Evolutionary conservation across 306 rosid species (phyloP).

Genomic region (Vicia faba): DNA sequence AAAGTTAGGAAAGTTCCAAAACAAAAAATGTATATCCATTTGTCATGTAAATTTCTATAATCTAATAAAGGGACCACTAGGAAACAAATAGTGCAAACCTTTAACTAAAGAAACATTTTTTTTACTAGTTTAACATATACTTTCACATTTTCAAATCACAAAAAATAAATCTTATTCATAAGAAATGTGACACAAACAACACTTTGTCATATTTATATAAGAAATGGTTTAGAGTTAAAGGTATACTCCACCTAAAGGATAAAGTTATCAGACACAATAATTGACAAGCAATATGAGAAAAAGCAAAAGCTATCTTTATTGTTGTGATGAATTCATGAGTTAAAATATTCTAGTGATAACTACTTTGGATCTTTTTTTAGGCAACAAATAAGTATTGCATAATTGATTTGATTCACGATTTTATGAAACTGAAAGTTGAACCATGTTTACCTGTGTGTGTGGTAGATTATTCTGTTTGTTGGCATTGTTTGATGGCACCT

Average conservation of each 20-base stretch:
- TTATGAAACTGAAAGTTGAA: slow-evolving; percentile 9
- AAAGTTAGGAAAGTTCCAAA: slow-evolving; percentile 7
- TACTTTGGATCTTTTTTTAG: background rate
- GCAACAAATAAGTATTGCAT: background rate
- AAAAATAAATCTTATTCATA: background rate
- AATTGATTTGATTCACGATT: background rate
- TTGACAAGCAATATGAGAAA: slow-evolving; percentile 4
- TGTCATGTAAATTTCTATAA: no score
- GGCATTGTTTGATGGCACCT: slow-evolving; percentile 65
- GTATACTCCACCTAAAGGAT: background rate
- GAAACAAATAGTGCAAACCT: background rate
- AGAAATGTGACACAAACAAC: background rate
- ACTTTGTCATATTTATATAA: background rate
- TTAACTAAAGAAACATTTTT: background rate
- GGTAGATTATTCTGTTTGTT: slow-evolving; percentile 37
- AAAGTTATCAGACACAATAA: slow-evolving; percentile 13
- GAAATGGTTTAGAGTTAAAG: slow-evolving; percentile 22
- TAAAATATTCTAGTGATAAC: slow-evolving; percentile 13
- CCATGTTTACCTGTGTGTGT: slow-evolving; percentile 27
- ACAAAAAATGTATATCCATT: background rate
- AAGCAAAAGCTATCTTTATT: slow-evolving; percentile 23
- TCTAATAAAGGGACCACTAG: no score
- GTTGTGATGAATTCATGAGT: slow-evolving; percentile 18
- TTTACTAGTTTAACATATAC: background rate
- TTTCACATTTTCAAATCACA: background rate